These are phyloP conservation scores for Anastatica hierochuntica DNA, from an alignment of 345 rosid genomes.

Conservation along the genomic window DNA sequence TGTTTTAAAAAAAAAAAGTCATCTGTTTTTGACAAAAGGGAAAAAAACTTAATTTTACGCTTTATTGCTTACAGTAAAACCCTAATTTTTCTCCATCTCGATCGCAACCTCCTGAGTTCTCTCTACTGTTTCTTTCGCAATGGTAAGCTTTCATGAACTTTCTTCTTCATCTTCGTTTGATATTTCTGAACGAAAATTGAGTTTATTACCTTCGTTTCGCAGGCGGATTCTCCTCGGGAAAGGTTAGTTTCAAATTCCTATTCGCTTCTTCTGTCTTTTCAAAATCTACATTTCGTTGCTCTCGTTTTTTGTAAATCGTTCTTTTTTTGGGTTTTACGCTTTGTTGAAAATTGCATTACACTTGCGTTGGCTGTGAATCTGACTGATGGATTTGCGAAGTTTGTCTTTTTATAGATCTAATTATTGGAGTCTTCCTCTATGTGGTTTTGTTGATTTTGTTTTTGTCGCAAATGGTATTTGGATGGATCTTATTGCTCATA, in stretches of 20 bases:
- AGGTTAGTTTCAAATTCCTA: conserved; percentile 34
- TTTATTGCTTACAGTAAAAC: conserved; percentile 12
- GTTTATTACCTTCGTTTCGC: conserved; percentile 8
- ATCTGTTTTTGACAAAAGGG: conserved; percentile 8
- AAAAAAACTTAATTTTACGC: not conserved
- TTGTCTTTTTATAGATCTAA: not conserved
- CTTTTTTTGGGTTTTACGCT: too few relatives aligned
- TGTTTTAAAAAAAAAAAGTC: not conserved
- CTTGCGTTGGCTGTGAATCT: too few relatives aligned
- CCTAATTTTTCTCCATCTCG: conserved; percentile 15
- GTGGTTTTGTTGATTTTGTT: not conserved
- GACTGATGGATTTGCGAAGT: not conserved
- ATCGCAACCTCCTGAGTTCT: conserved; percentile 1
- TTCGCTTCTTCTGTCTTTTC: too few relatives aligned
- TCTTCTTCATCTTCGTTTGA: not conserved
- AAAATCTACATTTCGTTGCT: too few relatives aligned
- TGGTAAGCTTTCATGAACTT: conserved; percentile 25
- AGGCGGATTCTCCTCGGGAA: conserved; percentile 65
- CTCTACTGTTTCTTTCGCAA: conserved; percentile 1
- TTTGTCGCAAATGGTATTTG: not conserved
- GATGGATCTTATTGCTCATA: not conserved
- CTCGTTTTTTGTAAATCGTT: too few relatives aligned
- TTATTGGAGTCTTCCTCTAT: not conserved
- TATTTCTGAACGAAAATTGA: not conserved
- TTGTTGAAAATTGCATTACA: too few relatives aligned